phyloP scores from a whole-genome alignment of 163 green algal species.

The Chloroidium sp. region DNA sequence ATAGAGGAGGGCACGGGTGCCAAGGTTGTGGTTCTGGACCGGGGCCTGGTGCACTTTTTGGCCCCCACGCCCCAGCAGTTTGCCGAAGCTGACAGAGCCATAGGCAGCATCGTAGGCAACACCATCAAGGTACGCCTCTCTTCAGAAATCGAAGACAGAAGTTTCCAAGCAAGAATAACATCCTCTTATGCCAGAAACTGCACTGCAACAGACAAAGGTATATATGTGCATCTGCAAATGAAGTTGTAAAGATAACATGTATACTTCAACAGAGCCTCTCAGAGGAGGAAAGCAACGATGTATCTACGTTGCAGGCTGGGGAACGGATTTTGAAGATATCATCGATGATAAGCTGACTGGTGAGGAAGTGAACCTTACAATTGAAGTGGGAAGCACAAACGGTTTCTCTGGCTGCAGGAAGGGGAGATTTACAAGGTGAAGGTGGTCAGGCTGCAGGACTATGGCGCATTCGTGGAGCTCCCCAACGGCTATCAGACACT shows the following conservation, averaged over 20 bases:
- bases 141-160: background rate
- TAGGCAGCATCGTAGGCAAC: constrained; percentile 13
- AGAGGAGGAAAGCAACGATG: too few relatives aligned
- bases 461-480: constrained; percentile 59
- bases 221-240: too few relatives aligned
- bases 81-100: constrained; percentile 16
- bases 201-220: too few relatives aligned
- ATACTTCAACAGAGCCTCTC: too few relatives aligned
- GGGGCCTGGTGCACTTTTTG: constrained; percentile 31
- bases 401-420: constrained; percentile 13
- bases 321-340: too few relatives aligned
- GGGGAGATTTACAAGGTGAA: constrained; percentile 38
- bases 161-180: too few relatives aligned
- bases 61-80: constrained; percentile 18
- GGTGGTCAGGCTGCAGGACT: constrained; percentile 57
- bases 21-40: constrained; percentile 18
- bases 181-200: too few relatives aligned
- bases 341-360: too few relatives aligned
- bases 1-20: constrained; percentile 33
- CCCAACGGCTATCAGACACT: constrained; percentile 36
- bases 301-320: too few relatives aligned
- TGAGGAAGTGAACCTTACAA: too few relatives aligned
- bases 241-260: too few relatives aligned
- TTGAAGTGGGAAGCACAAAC: too few relatives aligned
- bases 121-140: constrained; percentile 5